Base-by-base conservation (phyloP, 2,329 filamentous ascomycete species). In the Ascochyta koolunga region DNA sequence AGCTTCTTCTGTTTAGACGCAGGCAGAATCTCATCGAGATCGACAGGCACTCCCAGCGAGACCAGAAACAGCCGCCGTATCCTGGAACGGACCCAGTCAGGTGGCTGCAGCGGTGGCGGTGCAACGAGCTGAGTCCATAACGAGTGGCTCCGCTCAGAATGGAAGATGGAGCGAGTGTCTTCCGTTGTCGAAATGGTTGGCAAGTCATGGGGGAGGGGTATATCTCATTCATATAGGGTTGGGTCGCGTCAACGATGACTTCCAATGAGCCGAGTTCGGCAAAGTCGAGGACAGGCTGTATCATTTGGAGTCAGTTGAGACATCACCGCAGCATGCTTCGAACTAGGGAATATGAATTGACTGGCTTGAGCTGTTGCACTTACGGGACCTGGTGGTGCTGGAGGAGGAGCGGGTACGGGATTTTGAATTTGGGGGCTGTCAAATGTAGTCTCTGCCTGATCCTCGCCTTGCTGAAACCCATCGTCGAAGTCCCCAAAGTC, bases 1-100 rank as follows among this genome's bases (percentile, higher is more conserved):
- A 99, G 87, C 73, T 98, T 98, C 83, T 98, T 98, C 74, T 99
- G 95, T 76, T 98, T 98, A 11, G 91, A 96, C 0, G 93, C 93
- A 0, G 95, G 95, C 7, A 99, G 84, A 50, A 99, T 98, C 78
- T 99, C 95, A 75, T 99, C 95, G 0, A 99, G 83, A 68, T 99
- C 95, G 38, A 99, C 91, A 1, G 95, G 95, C 0, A 99, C 95
- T 16, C 95, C 95, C 0, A 99, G 85, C 1, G 93, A 97, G 48
- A 99, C 93, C 36, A 99, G 86, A 73, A 99, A 99, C 22, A 99
- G 85, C 24, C 95, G 90, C 47, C 95, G 88, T 65, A 96, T 99
- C 45, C 93, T 90, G 46, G 92, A 96, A 60, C 95, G 91, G 54
- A 97, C 96, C 95, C 95, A 99, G 75, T 99, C 95, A 0, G 95